A percentile compares a stretch with the other conserved stretches of the same genome.
phyloP scores from a whole-genome alignment of 768 basidiomycete species.

The Xanthoconium purpureum region DNA sequence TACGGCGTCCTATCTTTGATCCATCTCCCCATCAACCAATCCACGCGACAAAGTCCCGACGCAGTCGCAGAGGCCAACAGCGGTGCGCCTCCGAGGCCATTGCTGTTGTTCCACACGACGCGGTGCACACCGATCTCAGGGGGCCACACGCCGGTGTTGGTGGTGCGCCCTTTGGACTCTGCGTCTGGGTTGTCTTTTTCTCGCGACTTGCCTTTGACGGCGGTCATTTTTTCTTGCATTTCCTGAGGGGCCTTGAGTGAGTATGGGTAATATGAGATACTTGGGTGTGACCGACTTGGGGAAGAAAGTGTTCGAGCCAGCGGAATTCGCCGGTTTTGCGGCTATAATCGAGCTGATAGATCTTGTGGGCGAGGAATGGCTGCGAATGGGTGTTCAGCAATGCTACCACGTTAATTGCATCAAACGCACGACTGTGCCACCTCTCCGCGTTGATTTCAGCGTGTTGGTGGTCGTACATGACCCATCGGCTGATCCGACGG shows the following conservation, averaged over 20 bases:
- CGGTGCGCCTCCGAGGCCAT: slow-evolving; percentile 56
- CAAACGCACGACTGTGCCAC: slow-evolving; percentile 63
- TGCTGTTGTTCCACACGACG: slow-evolving; percentile 77
- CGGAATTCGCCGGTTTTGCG: slow-evolving; percentile 70
- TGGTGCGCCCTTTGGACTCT: slow-evolving; percentile 17
- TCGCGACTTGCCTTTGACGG: slow-evolving; percentile 33
- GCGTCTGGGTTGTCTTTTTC: slow-evolving; percentile 25
- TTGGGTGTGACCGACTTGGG: slow-evolving; percentile 46
- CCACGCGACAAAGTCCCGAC: slow-evolving; percentile 83
- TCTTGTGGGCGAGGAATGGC: slow-evolving; percentile 75
- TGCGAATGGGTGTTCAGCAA: slow-evolving; percentile 24
- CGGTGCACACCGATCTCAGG: slow-evolving; percentile 74
- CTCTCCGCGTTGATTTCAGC: slow-evolving; percentile 62
- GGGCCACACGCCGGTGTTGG: slow-evolving; percentile 71
- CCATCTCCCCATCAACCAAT: slow-evolving; percentile 78
- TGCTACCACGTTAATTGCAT: background rate
- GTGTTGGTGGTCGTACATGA: slow-evolving; percentile 71
- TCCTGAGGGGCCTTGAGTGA: slow-evolving; percentile 36
- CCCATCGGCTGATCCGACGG: slow-evolving; percentile 82
- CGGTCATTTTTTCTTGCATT: slow-evolving; percentile 38
- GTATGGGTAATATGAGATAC: background rate
- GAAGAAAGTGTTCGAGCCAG: slow-evolving; percentile 85
- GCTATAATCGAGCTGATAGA: slow-evolving; percentile 88
- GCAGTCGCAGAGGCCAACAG: slow-evolving; percentile 78
- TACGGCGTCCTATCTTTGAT: slow-evolving; percentile 65